These are phyloP conservation scores for Sistotremastrum niveocremeum DNA, from an alignment of 768 basidiomycete species.

Conservation along the genomic window DNA sequence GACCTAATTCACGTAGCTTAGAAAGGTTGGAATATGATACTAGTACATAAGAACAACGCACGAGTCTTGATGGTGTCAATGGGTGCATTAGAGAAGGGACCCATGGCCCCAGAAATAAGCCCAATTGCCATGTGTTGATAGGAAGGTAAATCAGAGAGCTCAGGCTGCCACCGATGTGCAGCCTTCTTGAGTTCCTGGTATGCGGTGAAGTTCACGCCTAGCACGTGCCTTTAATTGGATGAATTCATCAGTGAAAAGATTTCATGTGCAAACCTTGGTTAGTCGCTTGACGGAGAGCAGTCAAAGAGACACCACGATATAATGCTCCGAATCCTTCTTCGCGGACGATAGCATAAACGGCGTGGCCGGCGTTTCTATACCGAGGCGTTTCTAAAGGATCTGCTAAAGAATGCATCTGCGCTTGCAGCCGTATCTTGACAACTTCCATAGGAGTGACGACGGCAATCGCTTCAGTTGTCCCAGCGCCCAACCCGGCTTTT, in stretches of 20 bases:
- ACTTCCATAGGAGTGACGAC: conserved; percentile 99
- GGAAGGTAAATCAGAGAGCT: conserved; percentile 66
- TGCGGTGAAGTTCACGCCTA: conserved; percentile 90
- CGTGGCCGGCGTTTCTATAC: conserved; percentile 95
- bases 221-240: not conserved
- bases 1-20: conserved; percentile 29
- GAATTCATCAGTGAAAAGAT: not conserved
- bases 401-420: conserved; percentile 92
- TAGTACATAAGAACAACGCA: conserved; percentile 22
- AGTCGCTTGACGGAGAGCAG: conserved; percentile 90
- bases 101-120: conserved; percentile 93
- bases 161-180: conserved; percentile 66
- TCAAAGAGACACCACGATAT: conserved; percentile 88
- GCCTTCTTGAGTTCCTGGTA: conserved; percentile 94
- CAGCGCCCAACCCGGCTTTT: conserved; percentile 85
- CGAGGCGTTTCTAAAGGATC: conserved; percentile 89
- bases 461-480: conserved; percentile 85
- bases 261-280: conserved; percentile 60
- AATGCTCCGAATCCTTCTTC: conserved; percentile 81
- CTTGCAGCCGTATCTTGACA: conserved; percentile 95
- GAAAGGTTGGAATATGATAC: not conserved
- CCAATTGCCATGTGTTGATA: conserved; percentile 96
- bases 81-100: conserved; percentile 96
- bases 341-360: conserved; percentile 83
- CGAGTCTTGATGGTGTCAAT: conserved; percentile 94